A percentile compares a stretch with the other conserved stretches of the same genome.
Conservation (phyloP, 257 asterid genomes). For the Rauvolfia tetraphylla region DNA sequence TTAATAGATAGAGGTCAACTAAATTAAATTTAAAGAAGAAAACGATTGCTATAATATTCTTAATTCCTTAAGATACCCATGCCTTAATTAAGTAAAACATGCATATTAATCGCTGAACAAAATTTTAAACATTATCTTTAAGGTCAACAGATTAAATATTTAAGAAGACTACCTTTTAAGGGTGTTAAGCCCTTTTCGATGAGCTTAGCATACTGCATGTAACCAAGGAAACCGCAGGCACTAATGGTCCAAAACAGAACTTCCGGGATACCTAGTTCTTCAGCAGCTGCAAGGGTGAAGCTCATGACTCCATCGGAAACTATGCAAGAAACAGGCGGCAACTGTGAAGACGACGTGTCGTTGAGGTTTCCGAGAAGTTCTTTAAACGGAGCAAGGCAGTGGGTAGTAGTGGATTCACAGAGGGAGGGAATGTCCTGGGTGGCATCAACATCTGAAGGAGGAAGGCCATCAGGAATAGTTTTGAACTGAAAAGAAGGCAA, state of each 20-base stretch:
- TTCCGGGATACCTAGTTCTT: conserved; percentile 28
- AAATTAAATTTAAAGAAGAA: no score
- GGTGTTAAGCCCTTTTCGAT: conserved; percentile 27
- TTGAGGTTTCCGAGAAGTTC: conserved; percentile 18
- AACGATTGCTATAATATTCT: not conserved
- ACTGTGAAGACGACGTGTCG: conserved; percentile 9
- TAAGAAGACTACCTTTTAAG: conserved; percentile 14
- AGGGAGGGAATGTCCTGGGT: conserved; percentile 27
- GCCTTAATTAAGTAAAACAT: no score
- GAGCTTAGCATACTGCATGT: conserved; percentile 16
- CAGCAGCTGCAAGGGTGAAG: conserved; percentile 27
- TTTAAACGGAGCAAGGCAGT: conserved; percentile 23
- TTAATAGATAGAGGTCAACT: not conserved
- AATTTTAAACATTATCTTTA: no score
- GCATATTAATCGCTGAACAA: no score
- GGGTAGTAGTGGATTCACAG: conserved; percentile 19
- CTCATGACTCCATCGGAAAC: conserved; percentile 26
- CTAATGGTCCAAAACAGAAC: conserved; percentile 25
- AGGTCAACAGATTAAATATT: no score
- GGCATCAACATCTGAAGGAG: conserved; percentile 26
- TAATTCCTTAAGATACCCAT: not conserved
- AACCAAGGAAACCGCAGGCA: conserved; percentile 22
- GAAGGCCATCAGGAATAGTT: conserved; percentile 36
- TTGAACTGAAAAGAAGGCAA: conserved; percentile 27
- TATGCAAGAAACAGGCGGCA: conserved; percentile 29